Base-by-base conservation (phyloP, 768 basidiomycete species). In the Tulasnella sp. region DNA sequence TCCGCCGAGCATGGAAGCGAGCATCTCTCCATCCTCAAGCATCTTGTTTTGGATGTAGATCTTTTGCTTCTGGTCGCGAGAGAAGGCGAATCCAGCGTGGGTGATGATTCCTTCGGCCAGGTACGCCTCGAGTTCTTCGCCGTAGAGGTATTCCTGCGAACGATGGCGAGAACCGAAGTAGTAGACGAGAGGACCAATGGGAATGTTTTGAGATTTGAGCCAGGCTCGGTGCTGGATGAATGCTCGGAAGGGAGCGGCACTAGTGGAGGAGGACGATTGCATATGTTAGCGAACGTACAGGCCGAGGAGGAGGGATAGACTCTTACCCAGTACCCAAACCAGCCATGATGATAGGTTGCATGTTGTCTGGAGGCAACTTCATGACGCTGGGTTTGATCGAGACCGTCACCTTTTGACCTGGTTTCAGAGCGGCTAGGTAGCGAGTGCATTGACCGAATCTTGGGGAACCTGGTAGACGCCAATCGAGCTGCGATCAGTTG, bases 31-130 rank as follows among this genome's bases (percentile, higher is more conserved):
- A 82, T 99, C 95, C 81, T 97, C 91, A 52, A 89, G 85, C 96
- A 99, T 99, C 87, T 93, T 96, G 86, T 99, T 93, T 83, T 99
- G 97, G 81, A 99, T 99, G 84, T 99, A 99, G 29, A 97, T 92
- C 84, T 99, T 99, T 82, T 90, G 89, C 71, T 89, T 89, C 0
- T 91, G 90, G 81, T 99, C 97, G 77, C 97, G 90, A 42, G 97
- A 98, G 87, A 99, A 99, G 31, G 97, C 97, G 54, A 99, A 87
- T 19, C 97, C 97, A 25, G 94, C 92, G 80, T 91, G 91, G 15
- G 94, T 91, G 83, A 99, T 92, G 77, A 96, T 85, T 54, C 91
- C 89, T 79, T 93, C 92, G 11, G 89, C 85, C 74, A 99, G 89
- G 84, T 93, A 99, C 1, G 96, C 94, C 84, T 99, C 96, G 82